Conservation (phyloP, 1,284 basidiomycete species). For the Hortiboletus rubellus region DNA sequence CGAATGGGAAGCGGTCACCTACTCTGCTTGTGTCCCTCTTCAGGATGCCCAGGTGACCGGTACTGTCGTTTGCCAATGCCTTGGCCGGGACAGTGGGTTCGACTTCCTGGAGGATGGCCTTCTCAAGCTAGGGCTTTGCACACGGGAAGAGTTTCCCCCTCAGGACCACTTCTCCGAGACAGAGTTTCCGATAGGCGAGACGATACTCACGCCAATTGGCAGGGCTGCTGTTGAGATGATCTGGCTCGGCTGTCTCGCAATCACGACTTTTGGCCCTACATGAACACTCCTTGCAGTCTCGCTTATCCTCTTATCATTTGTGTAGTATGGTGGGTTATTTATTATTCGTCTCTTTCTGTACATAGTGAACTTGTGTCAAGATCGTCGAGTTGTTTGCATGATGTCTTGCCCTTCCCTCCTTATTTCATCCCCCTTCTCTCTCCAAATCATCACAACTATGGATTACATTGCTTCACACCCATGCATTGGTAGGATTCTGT, state of each 20-base stretch:
- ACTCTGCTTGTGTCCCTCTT: constrained; percentile 4
- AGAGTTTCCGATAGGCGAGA: constrained; percentile 40
- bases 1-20: constrained; percentile 53
- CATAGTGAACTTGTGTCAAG: constrained; percentile 1
- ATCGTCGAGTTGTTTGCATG: neutral
- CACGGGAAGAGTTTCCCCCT: constrained; percentile 22
- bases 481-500: constrained; percentile 30
- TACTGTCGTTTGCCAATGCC: constrained; percentile 61
- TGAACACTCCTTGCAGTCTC: constrained; percentile 9
- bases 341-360: constrained; percentile 3
- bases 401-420: neutral
- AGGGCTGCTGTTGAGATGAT: constrained; percentile 78
- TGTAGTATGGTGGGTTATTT: constrained; percentile 18
- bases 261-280: constrained; percentile 60
- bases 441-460: constrained; percentile 12
- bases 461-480: constrained; percentile 9
- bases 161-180: constrained; percentile 35
- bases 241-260: constrained; percentile 75
- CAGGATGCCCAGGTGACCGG: constrained; percentile 23
- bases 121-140: constrained; percentile 62
- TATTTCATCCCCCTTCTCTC: constrained; percentile 6
- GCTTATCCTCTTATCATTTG: neutral
- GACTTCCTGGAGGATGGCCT: constrained; percentile 72
- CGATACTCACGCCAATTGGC: constrained; percentile 64
- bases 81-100: constrained; percentile 61